These are phyloP conservation scores for Pseudozyma thailandica DNA, from an alignment of 1,284 basidiomycete species.

Conservation along the genomic window DNA sequence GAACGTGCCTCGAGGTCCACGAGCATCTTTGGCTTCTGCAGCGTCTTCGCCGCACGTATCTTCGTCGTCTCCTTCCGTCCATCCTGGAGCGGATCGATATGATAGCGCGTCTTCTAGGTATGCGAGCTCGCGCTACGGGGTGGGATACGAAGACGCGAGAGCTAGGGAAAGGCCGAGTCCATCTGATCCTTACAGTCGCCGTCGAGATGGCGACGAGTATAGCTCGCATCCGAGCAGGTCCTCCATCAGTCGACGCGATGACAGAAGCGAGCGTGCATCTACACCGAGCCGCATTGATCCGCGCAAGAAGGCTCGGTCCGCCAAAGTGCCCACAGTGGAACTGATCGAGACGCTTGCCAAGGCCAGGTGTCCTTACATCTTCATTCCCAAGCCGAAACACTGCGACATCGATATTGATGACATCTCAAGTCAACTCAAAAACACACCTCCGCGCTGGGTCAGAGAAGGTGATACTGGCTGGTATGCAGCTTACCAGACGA, in stretches of 20 bases:
- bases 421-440: constrained; percentile 52
- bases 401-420: constrained; percentile 46
- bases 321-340: constrained; percentile 16
- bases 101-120: constrained; percentile 1
- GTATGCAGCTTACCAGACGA: constrained; percentile 63
- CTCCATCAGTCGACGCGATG: constrained; percentile 1
- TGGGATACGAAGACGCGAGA: constrained; percentile 7
- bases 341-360: constrained; percentile 30
- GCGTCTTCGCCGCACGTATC: not conserved
- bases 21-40: constrained; percentile 7
- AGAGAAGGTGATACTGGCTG: constrained; percentile 62
- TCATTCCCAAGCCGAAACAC: constrained; percentile 40
- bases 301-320: not conserved
- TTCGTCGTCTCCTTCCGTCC: constrained; percentile 11
- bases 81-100: constrained; percentile 3
- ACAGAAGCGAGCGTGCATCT: not conserved
- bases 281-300: constrained; percentile 2
- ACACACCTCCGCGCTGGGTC: constrained; percentile 53
- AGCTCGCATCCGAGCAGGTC: constrained; percentile 8
- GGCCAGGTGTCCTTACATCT: constrained; percentile 45
- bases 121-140: constrained; percentile 3
- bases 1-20: constrained; percentile 21
- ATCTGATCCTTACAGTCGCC: constrained; percentile 6
- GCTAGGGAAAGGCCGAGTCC: constrained; percentile 1
- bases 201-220: constrained; percentile 12